Evolutionary conservation across 2,329 filamentous ascomycete genomes (phyloP).

Genomic region (Cercospora zeae-maydis): DNA sequence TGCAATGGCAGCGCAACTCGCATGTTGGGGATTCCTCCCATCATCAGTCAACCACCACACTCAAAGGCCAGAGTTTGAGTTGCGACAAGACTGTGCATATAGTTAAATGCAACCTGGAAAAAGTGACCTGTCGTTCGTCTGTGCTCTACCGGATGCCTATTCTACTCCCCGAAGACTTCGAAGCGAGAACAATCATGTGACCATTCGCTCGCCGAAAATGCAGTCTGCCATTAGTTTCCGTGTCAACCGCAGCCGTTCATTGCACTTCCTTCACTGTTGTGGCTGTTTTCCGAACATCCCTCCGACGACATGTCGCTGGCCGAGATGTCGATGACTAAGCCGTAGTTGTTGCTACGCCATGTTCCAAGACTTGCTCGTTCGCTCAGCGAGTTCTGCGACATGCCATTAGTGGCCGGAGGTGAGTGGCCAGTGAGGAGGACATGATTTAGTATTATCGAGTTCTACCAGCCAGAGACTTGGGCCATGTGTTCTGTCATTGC

Average conservation of each 20-base stretch:
- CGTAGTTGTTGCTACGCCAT: background rate
- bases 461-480: background rate
- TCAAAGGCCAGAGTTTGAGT: too few species aligned
- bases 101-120: too few species aligned
- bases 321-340: background rate
- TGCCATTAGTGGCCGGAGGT: background rate
- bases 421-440: background rate
- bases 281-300: background rate
- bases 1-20: background rate
- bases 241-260: background rate
- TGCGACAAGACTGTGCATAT: background rate
- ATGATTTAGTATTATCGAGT: background rate
- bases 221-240: background rate
- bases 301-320: background rate
- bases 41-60: too few species aligned
- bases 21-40: too few species aligned
- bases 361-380: background rate
- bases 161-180: background rate
- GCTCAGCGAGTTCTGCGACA: background rate
- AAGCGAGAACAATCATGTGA: background rate
- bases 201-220: constrained; percentile 4
- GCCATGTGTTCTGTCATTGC: background rate
- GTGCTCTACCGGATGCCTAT: background rate
- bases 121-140: background rate
- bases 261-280: background rate